Conservation (phyloP, 2,329 filamentous ascomycete genomes). For the Colletotrichum siamense region DNA sequence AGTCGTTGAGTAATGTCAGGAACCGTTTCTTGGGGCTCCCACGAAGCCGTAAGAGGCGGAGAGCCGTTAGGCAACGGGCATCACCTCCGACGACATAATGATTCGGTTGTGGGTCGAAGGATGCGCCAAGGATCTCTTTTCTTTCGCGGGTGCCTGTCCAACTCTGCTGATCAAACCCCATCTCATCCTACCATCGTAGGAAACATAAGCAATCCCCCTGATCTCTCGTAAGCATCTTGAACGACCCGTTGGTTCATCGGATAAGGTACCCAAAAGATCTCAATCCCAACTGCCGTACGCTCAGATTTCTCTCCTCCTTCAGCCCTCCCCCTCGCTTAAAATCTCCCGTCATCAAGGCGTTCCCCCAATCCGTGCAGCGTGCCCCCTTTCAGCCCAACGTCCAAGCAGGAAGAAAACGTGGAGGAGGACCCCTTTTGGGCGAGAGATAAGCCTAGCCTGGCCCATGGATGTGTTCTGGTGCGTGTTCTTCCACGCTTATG, state of each 20-base stretch:
- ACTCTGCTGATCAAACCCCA: not conserved
- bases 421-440: not conserved
- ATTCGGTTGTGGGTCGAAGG: not conserved
- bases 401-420: not conserved
- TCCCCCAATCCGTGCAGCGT: not conserved
- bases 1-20: not conserved
- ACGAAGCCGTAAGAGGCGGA: not conserved
- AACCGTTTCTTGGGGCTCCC: not conserved
- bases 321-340: not conserved
- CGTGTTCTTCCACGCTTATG: not conserved
- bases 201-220: not conserved
- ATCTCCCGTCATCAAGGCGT: not conserved
- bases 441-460: not conserved
- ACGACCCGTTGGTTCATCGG: not conserved
- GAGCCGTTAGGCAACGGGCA: not conserved
- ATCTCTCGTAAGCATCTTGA: not conserved
- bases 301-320: not conserved
- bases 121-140: not conserved
- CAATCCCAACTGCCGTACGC: not conserved
- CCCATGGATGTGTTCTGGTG: not conserved
- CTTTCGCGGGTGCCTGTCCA: not conserved
- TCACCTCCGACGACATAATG: not conserved
- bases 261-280: not conserved
- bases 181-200: not conserved
- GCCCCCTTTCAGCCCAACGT: not conserved